phyloP scores from a whole-genome alignment of 2,329 filamentous ascomycete genomes.

The Pseudocercospora eumusae region DNA sequence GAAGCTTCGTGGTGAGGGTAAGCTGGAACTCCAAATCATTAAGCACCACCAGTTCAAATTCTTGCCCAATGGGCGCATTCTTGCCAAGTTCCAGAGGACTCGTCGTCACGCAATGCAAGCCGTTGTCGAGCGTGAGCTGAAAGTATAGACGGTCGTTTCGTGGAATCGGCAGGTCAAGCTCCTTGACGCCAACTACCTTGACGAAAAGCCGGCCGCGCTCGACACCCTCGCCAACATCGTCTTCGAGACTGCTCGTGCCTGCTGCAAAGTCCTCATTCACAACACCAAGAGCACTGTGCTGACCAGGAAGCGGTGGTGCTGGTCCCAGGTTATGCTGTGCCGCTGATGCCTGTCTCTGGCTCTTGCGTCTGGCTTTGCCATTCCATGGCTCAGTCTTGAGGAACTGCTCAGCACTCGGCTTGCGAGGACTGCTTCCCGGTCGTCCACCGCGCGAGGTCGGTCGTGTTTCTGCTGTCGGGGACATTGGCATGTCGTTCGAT shows the following conservation, averaged over 20 bases:
- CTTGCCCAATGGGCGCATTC: slow-evolving; percentile 92
- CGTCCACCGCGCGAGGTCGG: slow-evolving; percentile 52
- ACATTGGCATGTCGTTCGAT: slow-evolving; percentile 55
- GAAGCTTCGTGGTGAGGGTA: slow-evolving; percentile 91
- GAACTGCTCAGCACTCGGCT: slow-evolving; percentile 75
- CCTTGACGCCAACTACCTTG: slow-evolving; percentile 98
- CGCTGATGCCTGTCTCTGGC: slow-evolving; percentile 59
- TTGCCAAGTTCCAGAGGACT: slow-evolving; percentile 90
- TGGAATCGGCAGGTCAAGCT: slow-evolving; percentile 86
- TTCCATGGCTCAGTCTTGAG: slow-evolving; percentile 99
- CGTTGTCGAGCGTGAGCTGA: slow-evolving; percentile 95
- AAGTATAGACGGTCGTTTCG: slow-evolving; percentile 91
- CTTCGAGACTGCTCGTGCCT: slow-evolving; percentile 50
- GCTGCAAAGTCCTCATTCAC: slow-evolving; percentile 68
- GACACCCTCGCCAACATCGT: slow-evolving; percentile 68
- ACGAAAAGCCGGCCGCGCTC: slow-evolving; percentile 93
- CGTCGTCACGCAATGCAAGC: slow-evolving; percentile 95
- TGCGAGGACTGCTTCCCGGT: slow-evolving; percentile 66
- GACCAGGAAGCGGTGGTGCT: slow-evolving; percentile 81
- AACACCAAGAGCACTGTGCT: slow-evolving; percentile 69
- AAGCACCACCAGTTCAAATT: slow-evolving; percentile 95
- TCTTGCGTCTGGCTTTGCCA: slow-evolving; percentile 69
- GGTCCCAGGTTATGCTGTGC: slow-evolving; percentile 55
- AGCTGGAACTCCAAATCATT: slow-evolving; percentile 99
- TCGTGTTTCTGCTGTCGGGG: slow-evolving; percentile 50